Conservation (phyloP, 2,329 filamentous ascomycete species). For the Trichoderma endophyticum region DNA sequence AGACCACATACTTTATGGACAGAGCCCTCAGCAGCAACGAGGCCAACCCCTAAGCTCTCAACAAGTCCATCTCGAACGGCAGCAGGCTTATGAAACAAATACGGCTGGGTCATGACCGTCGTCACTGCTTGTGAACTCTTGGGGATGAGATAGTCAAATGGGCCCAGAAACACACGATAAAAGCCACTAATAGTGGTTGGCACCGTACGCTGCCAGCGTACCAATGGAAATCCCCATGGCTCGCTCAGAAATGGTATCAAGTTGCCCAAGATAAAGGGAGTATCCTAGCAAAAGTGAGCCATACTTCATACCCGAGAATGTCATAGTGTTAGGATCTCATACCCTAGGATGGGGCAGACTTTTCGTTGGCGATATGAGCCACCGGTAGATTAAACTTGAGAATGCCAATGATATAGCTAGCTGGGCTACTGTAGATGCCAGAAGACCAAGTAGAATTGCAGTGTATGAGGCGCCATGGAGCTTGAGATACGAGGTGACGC, state of each 20-base stretch:
- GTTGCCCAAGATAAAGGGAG: neutral
- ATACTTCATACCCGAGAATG: neutral
- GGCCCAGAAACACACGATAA: slow-evolving; percentile 8
- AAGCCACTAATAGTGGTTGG: neutral
- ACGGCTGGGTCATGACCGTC: neutral
- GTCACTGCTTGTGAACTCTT: neutral
- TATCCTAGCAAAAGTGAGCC: neutral
- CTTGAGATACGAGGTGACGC: neutral
- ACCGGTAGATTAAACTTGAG: neutral
- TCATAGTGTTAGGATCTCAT: neutral
- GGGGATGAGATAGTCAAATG: slow-evolving; percentile 1
- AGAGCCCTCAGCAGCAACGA: neutral
- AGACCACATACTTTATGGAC: neutral
- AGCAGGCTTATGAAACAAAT: neutral
- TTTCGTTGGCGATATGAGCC: neutral
- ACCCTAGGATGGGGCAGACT: neutral
- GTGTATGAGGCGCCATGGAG: neutral
- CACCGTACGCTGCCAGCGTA: neutral
- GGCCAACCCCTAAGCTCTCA: neutral
- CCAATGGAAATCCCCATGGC: slow-evolving; percentile 3
- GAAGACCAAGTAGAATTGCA: neutral
- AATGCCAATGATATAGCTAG: neutral
- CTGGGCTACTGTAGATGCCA: neutral
- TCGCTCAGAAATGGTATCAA: neutral
- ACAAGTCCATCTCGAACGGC: neutral